Conservation (phyloP, 306 rosid genomes). For the Sesbania bispinosa region DNA sequence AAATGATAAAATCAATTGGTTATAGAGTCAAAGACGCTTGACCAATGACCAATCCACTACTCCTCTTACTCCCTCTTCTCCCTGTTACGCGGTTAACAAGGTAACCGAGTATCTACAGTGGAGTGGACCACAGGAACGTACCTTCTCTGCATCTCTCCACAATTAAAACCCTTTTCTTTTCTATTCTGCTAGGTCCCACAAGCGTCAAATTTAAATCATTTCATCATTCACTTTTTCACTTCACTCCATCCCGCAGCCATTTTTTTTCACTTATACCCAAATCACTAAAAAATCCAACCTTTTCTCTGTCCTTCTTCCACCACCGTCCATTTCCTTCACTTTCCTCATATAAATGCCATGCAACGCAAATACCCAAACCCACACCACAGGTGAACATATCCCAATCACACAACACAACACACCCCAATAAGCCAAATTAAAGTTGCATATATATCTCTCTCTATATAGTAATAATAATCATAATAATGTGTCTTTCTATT, state of each 20-base stretch:
- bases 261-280: conserved; percentile 8
- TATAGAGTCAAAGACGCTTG: too few species aligned
- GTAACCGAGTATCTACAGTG: too few species aligned
- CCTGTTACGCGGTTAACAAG: too few species aligned
- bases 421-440: not conserved
- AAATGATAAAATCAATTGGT: too few species aligned
- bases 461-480: not conserved
- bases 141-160: too few species aligned
- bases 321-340: conserved; percentile 34
- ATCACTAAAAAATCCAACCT: not conserved
- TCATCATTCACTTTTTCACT: not conserved
- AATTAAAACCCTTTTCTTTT: not conserved
- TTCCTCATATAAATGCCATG: conserved; percentile 6
- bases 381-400: not conserved
- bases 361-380: not conserved
- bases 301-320: not conserved
- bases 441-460: too few species aligned
- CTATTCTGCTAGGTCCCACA: conserved; percentile 6
- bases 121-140: too few species aligned
- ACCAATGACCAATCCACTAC: too few species aligned
- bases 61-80: too few species aligned
- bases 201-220: conserved; percentile 5
- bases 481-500: conserved; percentile 5
- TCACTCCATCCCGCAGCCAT: conserved; percentile 6
- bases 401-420: not conserved